phyloP scores from a whole-genome alignment of 208 protist genomes.

The Acanthamoeba royreba region DNA sequence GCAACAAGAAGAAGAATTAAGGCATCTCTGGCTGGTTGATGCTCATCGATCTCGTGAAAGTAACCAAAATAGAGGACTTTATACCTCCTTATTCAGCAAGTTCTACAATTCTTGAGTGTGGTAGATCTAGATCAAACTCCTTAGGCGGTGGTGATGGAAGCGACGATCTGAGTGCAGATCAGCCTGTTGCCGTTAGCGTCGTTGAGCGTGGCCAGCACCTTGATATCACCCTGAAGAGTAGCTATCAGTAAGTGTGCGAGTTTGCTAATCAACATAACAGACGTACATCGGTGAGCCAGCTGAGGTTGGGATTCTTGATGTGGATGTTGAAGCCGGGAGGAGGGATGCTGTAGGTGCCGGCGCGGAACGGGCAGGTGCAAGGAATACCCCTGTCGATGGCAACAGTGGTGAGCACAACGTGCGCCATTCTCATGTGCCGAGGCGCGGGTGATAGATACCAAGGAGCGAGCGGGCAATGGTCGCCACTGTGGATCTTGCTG shows the following conservation, averaged over 20 bases:
- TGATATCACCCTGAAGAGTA: background rate
- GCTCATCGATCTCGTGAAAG: too few relatives aligned
- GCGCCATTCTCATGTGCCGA: too few relatives aligned
- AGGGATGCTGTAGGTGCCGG: background rate
- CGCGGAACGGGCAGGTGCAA: constrained; percentile 27
- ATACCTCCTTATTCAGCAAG: too few relatives aligned
- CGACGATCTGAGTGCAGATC: constrained; percentile 8
- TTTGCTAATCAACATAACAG: background rate
- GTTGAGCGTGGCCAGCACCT: constrained; percentile 15
- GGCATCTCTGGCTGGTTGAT: too few relatives aligned
- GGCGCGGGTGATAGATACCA: too few relatives aligned
- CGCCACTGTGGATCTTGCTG: background rate
- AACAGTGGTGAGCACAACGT: background rate
- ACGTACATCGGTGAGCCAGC: constrained; percentile 31
- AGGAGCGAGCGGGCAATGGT: background rate
- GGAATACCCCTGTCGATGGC: background rate
- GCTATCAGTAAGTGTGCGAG: too few relatives aligned
- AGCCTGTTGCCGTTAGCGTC: background rate
- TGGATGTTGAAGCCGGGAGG: background rate
- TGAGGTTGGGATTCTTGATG: constrained; percentile 29
- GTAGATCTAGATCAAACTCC: too few relatives aligned
- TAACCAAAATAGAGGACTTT: too few relatives aligned
- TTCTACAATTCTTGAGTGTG: too few relatives aligned
- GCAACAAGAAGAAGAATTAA: constrained; percentile 30
- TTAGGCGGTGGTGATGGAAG: constrained; percentile 38